Base-by-base conservation (phyloP, 2,329 filamentous ascomycete species). In the Penicillium sp. region DNA sequence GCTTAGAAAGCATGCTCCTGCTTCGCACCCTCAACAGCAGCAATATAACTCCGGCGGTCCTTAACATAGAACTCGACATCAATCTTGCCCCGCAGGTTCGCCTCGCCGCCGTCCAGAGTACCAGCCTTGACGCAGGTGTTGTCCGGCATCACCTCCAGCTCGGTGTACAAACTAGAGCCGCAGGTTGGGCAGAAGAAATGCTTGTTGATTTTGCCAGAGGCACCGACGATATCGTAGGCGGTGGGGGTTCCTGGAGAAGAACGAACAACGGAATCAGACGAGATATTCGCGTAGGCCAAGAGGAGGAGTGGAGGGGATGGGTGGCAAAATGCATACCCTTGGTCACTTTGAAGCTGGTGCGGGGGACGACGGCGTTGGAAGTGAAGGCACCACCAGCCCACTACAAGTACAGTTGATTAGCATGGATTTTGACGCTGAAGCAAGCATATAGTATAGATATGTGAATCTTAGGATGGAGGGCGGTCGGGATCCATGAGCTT, bases 151-250 rank as follows among this genome's bases (percentile, higher is more conserved):
- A 84, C 53, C 31, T 85, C 83, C 28, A 84, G 73, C 67, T 82
- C 76, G 10, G 81, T 83, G 67, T 81, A 85, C 25, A 85, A 64
- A 54, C 78, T 75, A 1, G 78, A 82, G 17, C 83, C 83, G 64
- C 83, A 86, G 60, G 69, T 80, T 15, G 71, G 62, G 67, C 84
- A 85, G 76, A 86, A 86, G 73, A 78, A 84, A 67, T 84, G 83
- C 63, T 79, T 81, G 72, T 85, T 85, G 61, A 79, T 74, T 67
- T 85, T 85, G 34, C 84, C 84, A 0, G 80, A 82, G 38, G 69
- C 77, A 3, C 83, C 84, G 0, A 67, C 73, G 15, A 73, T 70
- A 61, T 84, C 82, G 67, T 78, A 85, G 34, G 75, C 66, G 62
- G 79, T 82, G 14, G 82, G 80, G 4, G 72, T 74, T 37, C 83